A percentile compares a stretch with the other conserved stretches of the same genome.
phyloP scores from a whole-genome alignment of 257 asterid genomes.

The Handroanthus guayacan region DNA sequence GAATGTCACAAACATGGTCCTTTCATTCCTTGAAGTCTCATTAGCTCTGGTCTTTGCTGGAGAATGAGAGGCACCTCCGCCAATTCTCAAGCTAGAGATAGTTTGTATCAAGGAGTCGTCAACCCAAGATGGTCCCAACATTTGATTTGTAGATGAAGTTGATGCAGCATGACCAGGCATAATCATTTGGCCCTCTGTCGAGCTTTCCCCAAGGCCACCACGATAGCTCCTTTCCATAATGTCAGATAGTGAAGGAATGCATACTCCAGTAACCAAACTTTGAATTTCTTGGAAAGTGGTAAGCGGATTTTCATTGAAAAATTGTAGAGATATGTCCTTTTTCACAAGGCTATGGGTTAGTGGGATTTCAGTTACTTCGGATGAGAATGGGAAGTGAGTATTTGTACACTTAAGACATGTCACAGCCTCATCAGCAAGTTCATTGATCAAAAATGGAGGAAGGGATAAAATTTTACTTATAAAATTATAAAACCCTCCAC shows the following conservation, averaged over 20 bases:
- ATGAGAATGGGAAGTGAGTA: slow-evolving; percentile 22
- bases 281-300: slow-evolving; percentile 40
- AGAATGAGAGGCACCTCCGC: not conserved
- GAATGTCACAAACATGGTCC: slow-evolving; percentile 78
- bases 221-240: slow-evolving; percentile 41
- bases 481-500: slow-evolving; percentile 39
- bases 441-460: slow-evolving; percentile 51
- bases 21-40: slow-evolving; percentile 38
- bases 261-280: slow-evolving; percentile 48
- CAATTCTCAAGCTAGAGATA: slow-evolving; percentile 31
- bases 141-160: slow-evolving; percentile 13
- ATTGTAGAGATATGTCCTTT: slow-evolving; percentile 49
- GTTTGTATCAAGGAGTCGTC: slow-evolving; percentile 29
- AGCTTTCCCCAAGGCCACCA: slow-evolving; percentile 24
- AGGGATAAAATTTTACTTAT: slow-evolving; percentile 44
- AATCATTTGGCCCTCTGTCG: not conserved
- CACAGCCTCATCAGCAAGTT: slow-evolving; percentile 68
- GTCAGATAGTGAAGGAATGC: slow-evolving; percentile 55
- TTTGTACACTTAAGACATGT: slow-evolving; percentile 57
- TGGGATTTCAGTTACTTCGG: slow-evolving; percentile 52
- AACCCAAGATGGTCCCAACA: slow-evolving; percentile 8
- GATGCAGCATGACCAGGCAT: slow-evolving; percentile 18
- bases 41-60: slow-evolving; percentile 17
- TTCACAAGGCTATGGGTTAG: slow-evolving; percentile 50
- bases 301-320: slow-evolving; percentile 42